Evolutionary conservation across 2,329 filamentous ascomycete genomes (phyloP), one percentile per base, ranked within the genome.

Genomic region (Ophiobolus disseminans): DNA sequence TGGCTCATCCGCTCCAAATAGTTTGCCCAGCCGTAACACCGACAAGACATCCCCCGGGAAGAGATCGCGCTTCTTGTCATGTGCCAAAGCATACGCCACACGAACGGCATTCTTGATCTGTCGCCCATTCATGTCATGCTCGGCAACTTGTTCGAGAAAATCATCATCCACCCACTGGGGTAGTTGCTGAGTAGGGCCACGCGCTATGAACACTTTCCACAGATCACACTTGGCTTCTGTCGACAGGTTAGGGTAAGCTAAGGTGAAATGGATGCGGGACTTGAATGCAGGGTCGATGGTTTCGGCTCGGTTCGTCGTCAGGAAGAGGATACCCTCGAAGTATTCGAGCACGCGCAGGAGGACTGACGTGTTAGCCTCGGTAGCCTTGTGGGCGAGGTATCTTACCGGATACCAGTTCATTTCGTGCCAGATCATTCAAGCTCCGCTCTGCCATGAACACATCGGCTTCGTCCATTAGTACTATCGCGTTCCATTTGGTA

Each of bases 381-480:
- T 19, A 13, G 25, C 4, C 7, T 5, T n/a, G 40, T 25, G 48
- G 34, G 6, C 19, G 9, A 26, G 8, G 7, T 21, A 5, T 4
- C 36, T n/a, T 32, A 48, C 38, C 45, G 5, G 53, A 48, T 13
- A 58, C 53, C 11, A 58, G 37, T 21, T 37, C 47, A 28, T 55
- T 58, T 4, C 52, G 48, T 20, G 35, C 35, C 10, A 58, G 25
- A 14, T 46, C 45, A 5, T 38, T 38, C 11, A 10, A 10, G 13
- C 25, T 47, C 2, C 81, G 77, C 40, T 75, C 64, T 64, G 82
- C 79, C 10, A 85, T 76, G 66, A 82, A 84, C 14, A 61, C 53
- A 13, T 78, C 76, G 8, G 75, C 77, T 55, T 81, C 78, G 57
- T 80, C 79, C 2, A 81, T 65, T 1, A 82, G 70, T 0, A 80